phyloP scores from a whole-genome alignment of 768 basidiomycete species.

The Boletellus ananas region DNA sequence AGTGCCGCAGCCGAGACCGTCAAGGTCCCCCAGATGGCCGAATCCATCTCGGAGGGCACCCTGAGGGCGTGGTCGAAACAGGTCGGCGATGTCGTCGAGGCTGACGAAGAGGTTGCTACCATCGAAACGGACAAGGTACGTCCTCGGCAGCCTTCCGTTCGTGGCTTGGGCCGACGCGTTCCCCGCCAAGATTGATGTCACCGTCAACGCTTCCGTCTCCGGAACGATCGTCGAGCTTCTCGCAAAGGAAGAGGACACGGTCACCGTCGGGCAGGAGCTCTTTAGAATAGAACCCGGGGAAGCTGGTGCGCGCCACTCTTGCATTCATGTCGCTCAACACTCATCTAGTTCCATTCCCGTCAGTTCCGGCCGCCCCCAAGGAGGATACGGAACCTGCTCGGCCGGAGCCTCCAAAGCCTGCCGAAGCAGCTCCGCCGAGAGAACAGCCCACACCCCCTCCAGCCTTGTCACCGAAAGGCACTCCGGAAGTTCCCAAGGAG shows the following conservation, averaged over 20 bases:
- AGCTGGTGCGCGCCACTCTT: conserved; percentile 36
- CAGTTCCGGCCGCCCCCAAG: conserved; percentile 32
- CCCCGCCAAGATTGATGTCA: conserved; percentile 80
- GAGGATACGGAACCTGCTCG: conserved; percentile 23
- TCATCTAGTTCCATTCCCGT: background rate
- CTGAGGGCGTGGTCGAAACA: conserved; percentile 93
- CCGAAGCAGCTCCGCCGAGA: conserved; percentile 43
- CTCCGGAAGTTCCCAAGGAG: conserved; percentile 30
- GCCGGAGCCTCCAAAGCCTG: conserved; percentile 28
- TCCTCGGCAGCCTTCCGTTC: background rate
- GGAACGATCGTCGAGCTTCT: conserved; percentile 87
- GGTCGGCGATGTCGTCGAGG: conserved; percentile 85
- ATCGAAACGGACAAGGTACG: conserved; percentile 98
- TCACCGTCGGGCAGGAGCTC: conserved; percentile 91
- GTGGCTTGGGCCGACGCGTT: conserved; percentile 1
- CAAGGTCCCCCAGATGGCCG: conserved; percentile 97
- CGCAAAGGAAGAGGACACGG: conserved; percentile 90
- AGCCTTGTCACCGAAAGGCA: conserved; percentile 34
- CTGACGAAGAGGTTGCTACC: conserved; percentile 94
- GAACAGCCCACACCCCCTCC: conserved; percentile 47
- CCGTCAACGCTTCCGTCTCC: conserved; percentile 87
- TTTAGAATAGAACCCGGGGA: conserved; percentile 88
- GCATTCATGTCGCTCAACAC: background rate
- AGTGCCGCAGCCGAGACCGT: conserved; percentile 69
- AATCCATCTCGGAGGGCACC: conserved; percentile 97